Conservation (phyloP, 495 filamentous ascomycete species). For the Lentithecium fluviatile region DNA sequence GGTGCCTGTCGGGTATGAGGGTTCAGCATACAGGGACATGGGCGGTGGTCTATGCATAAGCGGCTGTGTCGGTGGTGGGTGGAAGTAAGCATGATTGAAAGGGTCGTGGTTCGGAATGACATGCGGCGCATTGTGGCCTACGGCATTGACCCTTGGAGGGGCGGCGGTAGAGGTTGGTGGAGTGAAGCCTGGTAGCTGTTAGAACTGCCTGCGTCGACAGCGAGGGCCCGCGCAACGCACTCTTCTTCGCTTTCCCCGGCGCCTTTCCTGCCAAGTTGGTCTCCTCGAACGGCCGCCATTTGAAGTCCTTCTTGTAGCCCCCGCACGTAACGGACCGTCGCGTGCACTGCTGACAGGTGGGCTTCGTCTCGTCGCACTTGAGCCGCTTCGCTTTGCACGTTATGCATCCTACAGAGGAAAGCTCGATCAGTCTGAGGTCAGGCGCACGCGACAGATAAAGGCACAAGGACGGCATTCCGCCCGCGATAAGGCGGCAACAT, state of each 20-base stretch:
- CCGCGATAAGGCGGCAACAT: slow-evolving; percentile 37
- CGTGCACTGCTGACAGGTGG: slow-evolving; percentile 68
- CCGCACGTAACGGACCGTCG: slow-evolving; percentile 68
- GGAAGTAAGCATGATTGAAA: slow-evolving; percentile 15
- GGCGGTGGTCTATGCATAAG: slow-evolving; percentile 4
- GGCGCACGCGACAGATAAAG: no score
- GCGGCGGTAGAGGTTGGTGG: slow-evolving; percentile 17
- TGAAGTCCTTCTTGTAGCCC: slow-evolving; percentile 79
- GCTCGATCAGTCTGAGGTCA: neutral
- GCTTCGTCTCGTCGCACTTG: slow-evolving; percentile 79
- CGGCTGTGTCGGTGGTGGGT: slow-evolving; percentile 6
- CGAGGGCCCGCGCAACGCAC: slow-evolving; percentile 43
- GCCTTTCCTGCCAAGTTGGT: slow-evolving; percentile 56
- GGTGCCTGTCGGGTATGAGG: slow-evolving; percentile 8
- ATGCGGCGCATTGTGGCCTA: neutral
- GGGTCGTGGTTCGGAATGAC: neutral
- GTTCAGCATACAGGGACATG: slow-evolving; percentile 13
- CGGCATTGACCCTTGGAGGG: neutral
- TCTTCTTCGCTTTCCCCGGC: slow-evolving; percentile 51
- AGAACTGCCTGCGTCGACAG: neutral
- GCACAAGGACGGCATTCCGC: neutral
- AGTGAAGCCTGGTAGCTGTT: slow-evolving; percentile 11
- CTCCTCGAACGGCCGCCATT: slow-evolving; percentile 78
- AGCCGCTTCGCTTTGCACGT: slow-evolving; percentile 78
- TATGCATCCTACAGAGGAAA: slow-evolving; percentile 58